These are phyloP conservation scores for Raffaelea albimanens DNA, from an alignment of 2,329 filamentous ascomycete species.

Conservation along the genomic window DNA sequence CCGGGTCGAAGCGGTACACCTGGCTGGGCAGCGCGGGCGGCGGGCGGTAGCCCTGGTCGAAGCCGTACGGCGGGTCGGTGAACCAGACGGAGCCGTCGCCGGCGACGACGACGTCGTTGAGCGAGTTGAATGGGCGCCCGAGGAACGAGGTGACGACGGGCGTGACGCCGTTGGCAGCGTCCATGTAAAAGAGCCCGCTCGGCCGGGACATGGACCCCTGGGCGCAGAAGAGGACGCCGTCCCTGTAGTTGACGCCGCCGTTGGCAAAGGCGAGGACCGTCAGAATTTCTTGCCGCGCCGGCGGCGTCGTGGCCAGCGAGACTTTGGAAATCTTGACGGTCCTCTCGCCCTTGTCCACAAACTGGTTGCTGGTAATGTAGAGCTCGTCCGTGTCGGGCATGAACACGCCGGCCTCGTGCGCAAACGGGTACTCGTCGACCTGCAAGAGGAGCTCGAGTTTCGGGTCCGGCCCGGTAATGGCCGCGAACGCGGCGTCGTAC, in stretches of 20 bases:
- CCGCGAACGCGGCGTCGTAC: no score
- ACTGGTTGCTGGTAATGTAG: conserved; percentile 9
- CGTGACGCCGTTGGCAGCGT: conserved; percentile 18
- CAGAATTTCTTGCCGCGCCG: neutral
- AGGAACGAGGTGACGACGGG: conserved; percentile 31
- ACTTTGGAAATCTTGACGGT: conserved; percentile 5
- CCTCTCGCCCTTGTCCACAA: neutral
- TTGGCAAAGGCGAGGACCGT: conserved; percentile 8
- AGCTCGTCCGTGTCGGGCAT: conserved; percentile 4
- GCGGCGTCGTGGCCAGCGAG: conserved; percentile 4
- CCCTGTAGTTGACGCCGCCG: conserved; percentile 30
- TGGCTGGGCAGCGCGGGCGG: conserved; percentile 33
- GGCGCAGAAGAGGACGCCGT: conserved; percentile 15
- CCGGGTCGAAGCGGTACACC: conserved; percentile 35
- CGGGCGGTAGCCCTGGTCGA: conserved; percentile 33
- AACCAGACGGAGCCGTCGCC: conserved; percentile 35
- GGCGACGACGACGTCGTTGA: conserved; percentile 30
- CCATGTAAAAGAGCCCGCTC: conserved; percentile 29
- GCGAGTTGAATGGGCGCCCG: conserved; percentile 35
- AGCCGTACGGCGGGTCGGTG: conserved; percentile 35
- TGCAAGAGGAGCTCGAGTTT: no score
- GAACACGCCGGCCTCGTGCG: conserved; percentile 11
- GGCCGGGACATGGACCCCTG: conserved; percentile 12
- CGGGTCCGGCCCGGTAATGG: no score
- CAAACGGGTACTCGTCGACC: no score